phyloP scores from a whole-genome alignment of 306 rosid species.

The Oxytropis ochrocephala region DNA sequence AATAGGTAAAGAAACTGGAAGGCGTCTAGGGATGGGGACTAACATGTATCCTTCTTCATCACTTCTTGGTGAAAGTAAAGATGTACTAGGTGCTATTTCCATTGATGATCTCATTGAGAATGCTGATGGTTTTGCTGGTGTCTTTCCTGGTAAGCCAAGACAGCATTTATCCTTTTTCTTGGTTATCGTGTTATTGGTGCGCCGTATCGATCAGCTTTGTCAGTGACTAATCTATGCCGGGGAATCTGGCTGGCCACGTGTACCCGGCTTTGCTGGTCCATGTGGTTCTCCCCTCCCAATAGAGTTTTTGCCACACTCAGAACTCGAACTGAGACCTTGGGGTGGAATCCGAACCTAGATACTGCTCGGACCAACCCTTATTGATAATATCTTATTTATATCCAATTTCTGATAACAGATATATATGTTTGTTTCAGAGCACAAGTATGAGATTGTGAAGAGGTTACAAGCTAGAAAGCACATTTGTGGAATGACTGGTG shows the following conservation, averaged over 20 bases:
- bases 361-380: no score
- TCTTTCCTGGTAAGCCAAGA: slow-evolving; percentile 60
- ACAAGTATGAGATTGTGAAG: slow-evolving; percentile 73
- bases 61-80: slow-evolving; percentile 49
- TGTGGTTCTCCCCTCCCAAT: no score
- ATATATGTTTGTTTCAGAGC: slow-evolving; percentile 31
- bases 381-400: neutral
- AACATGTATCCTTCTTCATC: slow-evolving; percentile 83
- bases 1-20: slow-evolving; percentile 73
- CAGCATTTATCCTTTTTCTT: neutral
- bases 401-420: neutral
- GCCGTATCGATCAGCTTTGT: no score
- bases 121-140: slow-evolving; percentile 83
- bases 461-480: slow-evolving; percentile 65
- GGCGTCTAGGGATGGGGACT: slow-evolving; percentile 78
- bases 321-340: no score
- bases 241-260: no score
- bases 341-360: no score
- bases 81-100: slow-evolving; percentile 35
- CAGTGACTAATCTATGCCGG: no score
- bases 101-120: slow-evolving; percentile 72
- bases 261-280: no score
- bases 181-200: no score
- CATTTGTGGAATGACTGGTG: slow-evolving; percentile 83
- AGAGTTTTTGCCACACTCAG: no score